Conservation (phyloP, 331 rosid species). For the Arachis monticola region DNA sequence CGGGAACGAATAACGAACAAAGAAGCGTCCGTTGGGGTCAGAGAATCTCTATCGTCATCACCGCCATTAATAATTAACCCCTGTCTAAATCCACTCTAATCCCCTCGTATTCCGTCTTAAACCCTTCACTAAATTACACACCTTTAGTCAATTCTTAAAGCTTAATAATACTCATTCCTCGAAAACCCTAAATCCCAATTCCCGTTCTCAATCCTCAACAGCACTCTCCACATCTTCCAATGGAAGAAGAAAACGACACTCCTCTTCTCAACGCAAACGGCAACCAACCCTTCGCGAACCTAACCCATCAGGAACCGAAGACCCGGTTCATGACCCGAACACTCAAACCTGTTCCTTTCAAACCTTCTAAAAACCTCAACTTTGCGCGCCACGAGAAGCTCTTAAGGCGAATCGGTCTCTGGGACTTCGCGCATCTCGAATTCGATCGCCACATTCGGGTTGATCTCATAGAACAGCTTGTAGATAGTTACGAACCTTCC, state of each 20-base stretch:
- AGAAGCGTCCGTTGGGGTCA: too few relatives aligned
- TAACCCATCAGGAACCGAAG: constrained; percentile 47
- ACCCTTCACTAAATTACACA: too few relatives aligned
- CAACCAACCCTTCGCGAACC: not conserved
- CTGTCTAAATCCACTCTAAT: too few relatives aligned
- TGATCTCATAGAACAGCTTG: constrained; percentile 66
- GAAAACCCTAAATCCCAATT: constrained; percentile 34
- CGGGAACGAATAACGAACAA: not conserved
- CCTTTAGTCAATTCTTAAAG: too few relatives aligned
- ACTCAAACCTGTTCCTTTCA: constrained; percentile 70
- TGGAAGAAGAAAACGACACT: not conserved
- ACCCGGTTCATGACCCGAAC: constrained; percentile 60
- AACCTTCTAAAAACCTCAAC: constrained; percentile 58
- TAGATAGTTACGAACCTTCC: constrained; percentile 45
- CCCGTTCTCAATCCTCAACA: not conserved
- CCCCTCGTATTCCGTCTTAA: not conserved
- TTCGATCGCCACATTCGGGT: constrained; percentile 54
- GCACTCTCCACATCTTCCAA: not conserved
- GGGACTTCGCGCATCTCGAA: constrained; percentile 76
- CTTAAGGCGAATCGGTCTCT: constrained; percentile 68
- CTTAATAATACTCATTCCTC: too few relatives aligned
- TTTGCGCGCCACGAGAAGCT: constrained; percentile 63
- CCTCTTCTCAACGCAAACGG: not conserved
- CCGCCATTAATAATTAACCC: not conserved
- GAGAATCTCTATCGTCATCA: not conserved